Conservation (phyloP, 495 filamentous ascomycete genomes). For the Xylaria intraflava region DNA sequence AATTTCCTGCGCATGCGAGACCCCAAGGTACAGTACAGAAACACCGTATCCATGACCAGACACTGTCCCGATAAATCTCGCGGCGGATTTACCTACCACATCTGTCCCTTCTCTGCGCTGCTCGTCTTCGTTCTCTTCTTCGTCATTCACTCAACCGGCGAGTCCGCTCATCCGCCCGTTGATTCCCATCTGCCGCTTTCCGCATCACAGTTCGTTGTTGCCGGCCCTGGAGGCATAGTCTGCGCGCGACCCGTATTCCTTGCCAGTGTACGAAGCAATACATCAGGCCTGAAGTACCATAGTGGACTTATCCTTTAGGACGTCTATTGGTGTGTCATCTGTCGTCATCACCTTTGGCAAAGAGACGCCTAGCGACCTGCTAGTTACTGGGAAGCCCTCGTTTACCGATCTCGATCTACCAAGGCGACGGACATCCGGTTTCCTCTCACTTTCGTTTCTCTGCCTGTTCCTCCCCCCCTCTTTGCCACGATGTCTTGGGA, state of each 20-base stretch:
- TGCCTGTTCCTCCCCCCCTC: background rate
- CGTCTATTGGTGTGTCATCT: constrained; percentile 8
- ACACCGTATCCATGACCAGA: no score
- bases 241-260: background rate
- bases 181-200: background rate
- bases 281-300: background rate
- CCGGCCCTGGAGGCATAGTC: background rate
- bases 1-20: no score
- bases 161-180: background rate
- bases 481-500: constrained; percentile 45
- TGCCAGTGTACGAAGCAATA: no score
- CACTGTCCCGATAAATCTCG: no score
- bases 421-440: background rate
- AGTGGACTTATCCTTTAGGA: no score
- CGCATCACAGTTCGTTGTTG: background rate
- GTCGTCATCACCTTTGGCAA: constrained; percentile 4
- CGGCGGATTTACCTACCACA: no score
- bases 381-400: background rate
- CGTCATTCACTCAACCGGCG: background rate
- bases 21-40: no score
- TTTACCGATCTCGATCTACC: constrained; percentile 2
- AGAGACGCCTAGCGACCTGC: constrained; percentile 1
- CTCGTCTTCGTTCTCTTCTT: background rate
- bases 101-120: background rate
- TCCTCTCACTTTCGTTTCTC: background rate